Percentiles rank a stretch among this genome's conserved stretches.
Conservation (phyloP, 2,329 filamentous ascomycete genomes). For the Cladosporium sphaerospermum region DNA sequence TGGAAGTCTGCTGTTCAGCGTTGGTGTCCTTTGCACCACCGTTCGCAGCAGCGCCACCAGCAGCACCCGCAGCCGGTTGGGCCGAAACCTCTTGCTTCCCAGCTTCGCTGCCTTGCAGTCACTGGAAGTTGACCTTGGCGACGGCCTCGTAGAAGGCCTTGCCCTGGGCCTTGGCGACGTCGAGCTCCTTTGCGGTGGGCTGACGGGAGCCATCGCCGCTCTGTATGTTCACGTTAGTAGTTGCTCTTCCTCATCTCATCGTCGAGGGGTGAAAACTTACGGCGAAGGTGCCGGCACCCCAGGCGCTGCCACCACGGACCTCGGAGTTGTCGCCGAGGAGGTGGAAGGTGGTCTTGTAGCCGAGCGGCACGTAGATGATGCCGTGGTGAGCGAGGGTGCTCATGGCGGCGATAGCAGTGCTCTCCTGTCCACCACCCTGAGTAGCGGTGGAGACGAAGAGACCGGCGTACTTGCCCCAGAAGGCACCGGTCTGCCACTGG, state of each 20-base stretch:
- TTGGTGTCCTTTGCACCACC: conserved; percentile 26
- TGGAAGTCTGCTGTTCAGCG: conserved; percentile 21
- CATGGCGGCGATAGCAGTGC: conserved; percentile 72
- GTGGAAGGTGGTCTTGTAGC: conserved; percentile 74
- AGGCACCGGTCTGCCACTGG: conserved; percentile 70
- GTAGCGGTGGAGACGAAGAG: conserved; percentile 85
- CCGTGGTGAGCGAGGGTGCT: conserved; percentile 89
- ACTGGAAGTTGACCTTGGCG: conserved; percentile 60
- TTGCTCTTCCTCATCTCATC: not conserved
- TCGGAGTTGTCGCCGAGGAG: conserved; percentile 66
- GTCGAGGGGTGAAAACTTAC: conserved; percentile 32
- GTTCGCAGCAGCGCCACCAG: conserved; percentile 8
- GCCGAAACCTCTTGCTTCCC: conserved; percentile 16
- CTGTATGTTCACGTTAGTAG: not conserved
- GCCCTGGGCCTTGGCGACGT: conserved; percentile 76
- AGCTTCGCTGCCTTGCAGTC: conserved; percentile 63
- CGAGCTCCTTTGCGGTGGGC: conserved; percentile 67
- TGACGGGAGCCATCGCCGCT: conserved; percentile 72
- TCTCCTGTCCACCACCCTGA: conserved; percentile 86
- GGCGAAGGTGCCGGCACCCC: conserved; percentile 91
- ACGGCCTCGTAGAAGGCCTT: conserved; percentile 75
- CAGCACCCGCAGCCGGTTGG: not conserved
- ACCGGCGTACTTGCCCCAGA: conserved; percentile 83
- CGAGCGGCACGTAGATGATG: conserved; percentile 91
- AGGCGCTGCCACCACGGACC: conserved; percentile 79